Conservation (phyloP, 352 stramenopile species). For the Plasmopara viticola region DNA sequence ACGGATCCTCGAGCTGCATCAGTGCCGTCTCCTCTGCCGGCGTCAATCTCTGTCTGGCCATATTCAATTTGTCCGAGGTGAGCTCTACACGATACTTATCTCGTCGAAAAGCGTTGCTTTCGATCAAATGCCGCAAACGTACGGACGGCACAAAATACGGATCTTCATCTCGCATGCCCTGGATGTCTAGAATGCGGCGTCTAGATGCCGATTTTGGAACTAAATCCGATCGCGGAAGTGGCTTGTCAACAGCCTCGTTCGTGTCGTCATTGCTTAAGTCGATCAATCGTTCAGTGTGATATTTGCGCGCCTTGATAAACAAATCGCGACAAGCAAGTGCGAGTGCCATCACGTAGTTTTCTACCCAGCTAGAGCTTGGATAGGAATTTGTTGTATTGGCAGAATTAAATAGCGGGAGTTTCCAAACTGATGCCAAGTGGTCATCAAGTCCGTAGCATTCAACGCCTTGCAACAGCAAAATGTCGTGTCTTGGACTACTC, state of each 20-base stretch:
- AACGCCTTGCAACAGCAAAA: conserved; percentile 74
- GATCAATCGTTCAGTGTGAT: conserved; percentile 11
- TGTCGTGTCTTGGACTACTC: conserved; percentile 66
- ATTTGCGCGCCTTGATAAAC: conserved; percentile 19
- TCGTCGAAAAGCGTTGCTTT: conserved; percentile 19
- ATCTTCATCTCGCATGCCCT: conserved; percentile 62
- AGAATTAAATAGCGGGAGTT: conserved; percentile 48
- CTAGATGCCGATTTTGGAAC: conserved; percentile 23
- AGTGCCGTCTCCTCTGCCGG: conserved; percentile 11
- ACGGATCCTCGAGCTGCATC: conserved; percentile 24
- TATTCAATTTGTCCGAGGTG: background rate
- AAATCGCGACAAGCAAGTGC: conserved; percentile 30
- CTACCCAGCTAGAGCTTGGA: conserved; percentile 63
- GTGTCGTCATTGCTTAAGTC: conserved; percentile 6
- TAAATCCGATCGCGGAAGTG: background rate
- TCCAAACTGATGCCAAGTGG: conserved; percentile 60
- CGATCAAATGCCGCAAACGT: conserved; percentile 35
- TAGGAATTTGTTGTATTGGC: conserved; percentile 35
- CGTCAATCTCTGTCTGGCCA: background rate
- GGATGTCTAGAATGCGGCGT: conserved; percentile 55
- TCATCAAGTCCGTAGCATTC: conserved; percentile 80
- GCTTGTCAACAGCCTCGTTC: background rate
- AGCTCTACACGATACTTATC: conserved; percentile 1
- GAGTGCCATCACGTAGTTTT: conserved; percentile 62
- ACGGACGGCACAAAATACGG: conserved; percentile 34